phyloP scores from a whole-genome alignment of 768 basidiomycete genomes.

The Dioszegia aurantiaca region DNA sequence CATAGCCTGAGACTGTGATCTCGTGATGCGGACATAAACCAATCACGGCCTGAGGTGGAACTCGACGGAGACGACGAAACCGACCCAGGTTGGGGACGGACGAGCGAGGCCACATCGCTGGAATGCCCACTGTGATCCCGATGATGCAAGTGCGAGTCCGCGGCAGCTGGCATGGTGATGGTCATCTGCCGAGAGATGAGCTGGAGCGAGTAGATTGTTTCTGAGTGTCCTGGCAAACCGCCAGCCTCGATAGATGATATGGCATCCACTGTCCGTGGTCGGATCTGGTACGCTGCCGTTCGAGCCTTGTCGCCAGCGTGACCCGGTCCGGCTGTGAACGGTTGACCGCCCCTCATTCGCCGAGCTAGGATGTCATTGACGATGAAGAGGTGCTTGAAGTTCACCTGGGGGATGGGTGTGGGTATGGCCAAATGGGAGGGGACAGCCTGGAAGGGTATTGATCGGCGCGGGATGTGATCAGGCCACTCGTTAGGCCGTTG shows the following conservation, averaged over 20 bases:
- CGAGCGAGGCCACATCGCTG: not conserved
- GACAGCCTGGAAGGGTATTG: conserved; percentile 12
- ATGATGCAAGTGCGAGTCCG: not conserved
- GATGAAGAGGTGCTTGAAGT: conserved; percentile 48
- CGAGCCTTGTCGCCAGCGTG: no score
- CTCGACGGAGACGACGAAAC: not conserved
- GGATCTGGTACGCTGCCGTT: not conserved
- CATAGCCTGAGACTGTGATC: conserved; percentile 47
- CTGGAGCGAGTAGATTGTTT: conserved; percentile 45
- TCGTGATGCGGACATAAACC: conserved; percentile 49
- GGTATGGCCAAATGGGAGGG: conserved; percentile 36
- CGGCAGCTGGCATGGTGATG: conserved; percentile 18
- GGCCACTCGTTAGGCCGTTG: not conserved
- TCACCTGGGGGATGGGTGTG: conserved; percentile 32
- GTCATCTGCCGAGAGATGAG: conserved; percentile 38
- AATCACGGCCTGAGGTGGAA: conserved; percentile 30
- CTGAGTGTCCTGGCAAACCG: conserved; percentile 46
- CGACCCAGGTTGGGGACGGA: not conserved
- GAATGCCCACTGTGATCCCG: not conserved
- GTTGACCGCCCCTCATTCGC: conserved; percentile 17
- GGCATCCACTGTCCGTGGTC: conserved; percentile 32
- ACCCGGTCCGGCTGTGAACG: not conserved
- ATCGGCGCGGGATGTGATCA: not conserved
- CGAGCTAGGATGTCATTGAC: conserved; percentile 27
- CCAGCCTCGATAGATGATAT: conserved; percentile 39